Base-by-base conservation (phyloP, 306 rosid species). In the Prunus mume region DNA sequence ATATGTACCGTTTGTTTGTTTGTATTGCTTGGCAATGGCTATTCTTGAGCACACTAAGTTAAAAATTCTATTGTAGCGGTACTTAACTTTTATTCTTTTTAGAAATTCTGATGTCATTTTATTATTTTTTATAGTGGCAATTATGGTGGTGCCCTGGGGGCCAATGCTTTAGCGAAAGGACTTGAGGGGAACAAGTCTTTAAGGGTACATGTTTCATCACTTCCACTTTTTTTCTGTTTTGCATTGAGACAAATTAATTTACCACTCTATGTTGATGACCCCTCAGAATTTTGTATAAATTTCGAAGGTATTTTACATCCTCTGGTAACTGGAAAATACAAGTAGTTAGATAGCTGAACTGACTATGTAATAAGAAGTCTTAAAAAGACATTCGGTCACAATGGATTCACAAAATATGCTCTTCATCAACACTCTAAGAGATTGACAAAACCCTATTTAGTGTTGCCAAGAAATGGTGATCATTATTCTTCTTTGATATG, bases 121-220 rank as follows among this genome's bases (percentile, higher is more conserved):
- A 49, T 79, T 85, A 17, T 79, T 86, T 73, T 69, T 85, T 66
- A 32, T 3, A 95, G 99, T 86, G 97, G 97, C 86, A 95, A 95
- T 83, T 95, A 95, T 83, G 99, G 99, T 69, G 99, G 97, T 74
- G 91, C 99, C 32, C 81, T 95, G 91, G 99, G 99, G 83, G 96
- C 90, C 83, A 95, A 90, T 86, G 96, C 97, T 76, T 89, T 95
- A 77, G 90, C 97, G 79, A 92, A 89, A 82, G 99, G 96, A 84
- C 88, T 95, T 76, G 97, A 95, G 82, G 83, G 89, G 68, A 95
- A 95, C 92, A 95, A 92, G 81, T 90, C 97, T 63, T n/a, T 95
- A 76, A 85, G 88, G 97, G 99, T 95, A 88, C 73, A 2, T 30
- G 47, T 22, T 71, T 74, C 61, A 24, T 86, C 73, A 25, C 56